These are phyloP conservation scores for Eutypa lata DNA, from an alignment of 2,329 filamentous ascomycete genomes.

Conservation along the genomic window DNA sequence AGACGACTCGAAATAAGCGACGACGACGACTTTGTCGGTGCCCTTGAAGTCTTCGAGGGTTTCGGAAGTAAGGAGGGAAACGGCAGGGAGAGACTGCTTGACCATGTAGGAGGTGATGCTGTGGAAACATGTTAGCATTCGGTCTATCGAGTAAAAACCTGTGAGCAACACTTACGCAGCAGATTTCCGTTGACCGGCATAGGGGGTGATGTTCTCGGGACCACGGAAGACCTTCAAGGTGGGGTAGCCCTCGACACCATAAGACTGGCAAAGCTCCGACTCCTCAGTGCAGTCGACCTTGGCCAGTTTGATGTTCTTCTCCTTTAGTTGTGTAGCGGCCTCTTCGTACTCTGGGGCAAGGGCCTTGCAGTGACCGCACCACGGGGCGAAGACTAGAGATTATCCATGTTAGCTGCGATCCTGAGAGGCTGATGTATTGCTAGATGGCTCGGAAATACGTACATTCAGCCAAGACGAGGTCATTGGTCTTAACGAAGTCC, in stretches of 20 bases:
- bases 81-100: slow-evolving; percentile 93
- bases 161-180: slow-evolving; percentile 56
- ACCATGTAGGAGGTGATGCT: slow-evolving; percentile 86
- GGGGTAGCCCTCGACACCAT: slow-evolving; percentile 95
- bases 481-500: slow-evolving; percentile 79
- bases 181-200: slow-evolving; percentile 86
- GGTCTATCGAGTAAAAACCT: background rate
- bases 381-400: slow-evolving; percentile 79
- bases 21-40: slow-evolving; percentile 91
- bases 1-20: slow-evolving; percentile 78
- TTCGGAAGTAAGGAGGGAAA: slow-evolving; percentile 77
- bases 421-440: background rate
- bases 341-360: slow-evolving; percentile 90
- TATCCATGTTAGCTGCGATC: background rate
- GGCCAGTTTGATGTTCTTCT: slow-evolving; percentile 80
- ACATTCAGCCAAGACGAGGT: slow-evolving; percentile 94
- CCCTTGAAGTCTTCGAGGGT: slow-evolving; percentile 95
- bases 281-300: slow-evolving; percentile 97
- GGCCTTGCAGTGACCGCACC: slow-evolving; percentile 98
- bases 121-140: slow-evolving; percentile 11
- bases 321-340: slow-evolving; percentile 78
- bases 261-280: slow-evolving; percentile 82
- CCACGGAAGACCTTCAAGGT: slow-evolving; percentile 99
- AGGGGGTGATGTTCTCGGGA: slow-evolving; percentile 73
- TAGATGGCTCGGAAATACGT: slow-evolving; percentile 34